Conservation (phyloP, 371 early-diverging fungal genomes). For the Lichtheimia hyalospora region DNA sequence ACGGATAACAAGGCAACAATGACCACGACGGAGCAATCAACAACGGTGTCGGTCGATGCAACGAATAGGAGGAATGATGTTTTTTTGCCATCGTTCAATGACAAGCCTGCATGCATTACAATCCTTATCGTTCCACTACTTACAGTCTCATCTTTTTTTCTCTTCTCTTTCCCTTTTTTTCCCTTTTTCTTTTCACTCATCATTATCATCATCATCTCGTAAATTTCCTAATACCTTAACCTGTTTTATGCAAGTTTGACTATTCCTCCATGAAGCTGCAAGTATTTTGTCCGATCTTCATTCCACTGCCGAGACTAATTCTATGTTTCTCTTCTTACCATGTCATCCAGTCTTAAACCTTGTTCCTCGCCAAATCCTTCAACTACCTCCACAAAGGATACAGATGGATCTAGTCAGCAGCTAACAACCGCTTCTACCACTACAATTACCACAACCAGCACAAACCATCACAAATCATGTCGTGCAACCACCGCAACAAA, state of each 20-base stretch:
- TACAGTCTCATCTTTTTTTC: neutral
- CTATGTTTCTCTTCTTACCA: neutral
- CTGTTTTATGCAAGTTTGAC: neutral
- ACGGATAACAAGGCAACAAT: neutral
- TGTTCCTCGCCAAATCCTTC: neutral
- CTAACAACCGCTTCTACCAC: neutral
- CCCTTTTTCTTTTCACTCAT: constrained; percentile 1
- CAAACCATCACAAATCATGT: neutral
- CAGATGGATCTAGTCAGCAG: neutral
- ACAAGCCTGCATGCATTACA: too few species aligned
- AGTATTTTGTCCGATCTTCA: constrained; percentile 5
- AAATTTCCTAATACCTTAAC: neutral
- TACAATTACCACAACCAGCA: neutral
- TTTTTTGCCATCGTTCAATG: too few species aligned
- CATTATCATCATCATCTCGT: neutral
- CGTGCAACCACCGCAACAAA: neutral
- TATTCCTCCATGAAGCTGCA: constrained; percentile 4
- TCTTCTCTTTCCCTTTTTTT: neutral
- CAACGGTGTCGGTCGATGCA: neutral
- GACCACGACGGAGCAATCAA: neutral
- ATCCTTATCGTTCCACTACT: too few species aligned
- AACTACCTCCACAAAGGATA: neutral
- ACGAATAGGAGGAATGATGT: too few species aligned
- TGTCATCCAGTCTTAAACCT: neutral
- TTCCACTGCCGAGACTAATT: neutral